Conservation (phyloP, 208 protist species). For the Acanthamoeba quina region DNA sequence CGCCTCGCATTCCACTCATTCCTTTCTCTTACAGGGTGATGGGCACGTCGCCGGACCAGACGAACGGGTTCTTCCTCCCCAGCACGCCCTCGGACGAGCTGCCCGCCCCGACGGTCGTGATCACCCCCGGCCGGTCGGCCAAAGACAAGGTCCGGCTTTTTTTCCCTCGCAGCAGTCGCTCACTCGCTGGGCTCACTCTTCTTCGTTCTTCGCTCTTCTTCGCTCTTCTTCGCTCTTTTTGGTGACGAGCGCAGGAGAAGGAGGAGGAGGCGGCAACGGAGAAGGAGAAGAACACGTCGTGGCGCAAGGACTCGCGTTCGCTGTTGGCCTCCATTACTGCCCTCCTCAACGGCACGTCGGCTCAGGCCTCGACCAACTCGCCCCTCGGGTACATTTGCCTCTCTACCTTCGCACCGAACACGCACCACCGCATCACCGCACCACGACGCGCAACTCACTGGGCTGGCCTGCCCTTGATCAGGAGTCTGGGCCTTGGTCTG, state of each 20-base stretch:
- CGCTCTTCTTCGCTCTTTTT: no score
- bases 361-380: conserved; percentile 5
- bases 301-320: conserved; percentile 19
- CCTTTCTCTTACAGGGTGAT: no score
- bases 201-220: no score
- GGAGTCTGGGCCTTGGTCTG: conserved; percentile 22
- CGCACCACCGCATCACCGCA: no score
- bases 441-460: not conserved
- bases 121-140: not conserved
- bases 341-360: conserved; percentile 20
- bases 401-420: not conserved
- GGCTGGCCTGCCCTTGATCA: not conserved
- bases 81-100: not conserved
- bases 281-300: conserved; percentile 6
- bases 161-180: not conserved
- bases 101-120: not conserved
- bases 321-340: conserved; percentile 34
- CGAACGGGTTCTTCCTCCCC: conserved; percentile 18
- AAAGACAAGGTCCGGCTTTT: not conserved
- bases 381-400: not conserved
- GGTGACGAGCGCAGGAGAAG: no score
- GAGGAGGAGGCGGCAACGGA: not conserved
- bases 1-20: no score
- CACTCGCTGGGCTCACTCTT: no score
- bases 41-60: conserved; percentile 21